Conservation (phyloP, 768 basidiomycete species). For the Phanerodontia chrysosporium region DNA sequence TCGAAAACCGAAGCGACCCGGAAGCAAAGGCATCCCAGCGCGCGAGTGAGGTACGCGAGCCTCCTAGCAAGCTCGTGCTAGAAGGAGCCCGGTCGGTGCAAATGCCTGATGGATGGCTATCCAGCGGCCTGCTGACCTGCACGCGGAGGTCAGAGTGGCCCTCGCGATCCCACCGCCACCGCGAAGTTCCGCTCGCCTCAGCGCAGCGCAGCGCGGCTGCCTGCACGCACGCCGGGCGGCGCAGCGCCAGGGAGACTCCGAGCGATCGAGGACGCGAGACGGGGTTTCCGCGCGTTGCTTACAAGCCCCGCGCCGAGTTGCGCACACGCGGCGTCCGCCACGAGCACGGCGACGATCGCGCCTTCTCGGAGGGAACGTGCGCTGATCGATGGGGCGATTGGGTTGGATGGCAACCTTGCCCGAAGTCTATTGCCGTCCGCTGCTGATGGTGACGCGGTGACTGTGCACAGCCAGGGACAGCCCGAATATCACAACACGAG, state of each 20-base stretch:
- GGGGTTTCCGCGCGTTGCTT: neutral
- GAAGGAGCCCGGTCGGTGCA: neutral
- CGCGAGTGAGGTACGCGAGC: neutral
- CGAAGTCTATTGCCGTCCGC: neutral
- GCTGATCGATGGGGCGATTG: neutral
- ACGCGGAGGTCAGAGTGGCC: neutral
- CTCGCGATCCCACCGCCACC: neutral
- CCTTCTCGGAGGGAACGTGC: neutral
- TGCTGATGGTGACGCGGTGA: neutral
- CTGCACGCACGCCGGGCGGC: neutral
- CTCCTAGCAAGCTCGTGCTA: neutral
- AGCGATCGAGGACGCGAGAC: neutral
- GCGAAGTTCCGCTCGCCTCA: neutral
- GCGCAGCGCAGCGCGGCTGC: neutral
- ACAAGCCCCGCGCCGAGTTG: neutral
- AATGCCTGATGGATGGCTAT: neutral
- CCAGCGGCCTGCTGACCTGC: neutral
- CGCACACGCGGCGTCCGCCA: neutral
- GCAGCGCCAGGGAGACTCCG: neutral
- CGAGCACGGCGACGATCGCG: neutral
- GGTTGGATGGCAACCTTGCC: neutral
- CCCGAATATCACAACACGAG: neutral
- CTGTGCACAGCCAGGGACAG: neutral
- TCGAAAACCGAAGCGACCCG: neutral
- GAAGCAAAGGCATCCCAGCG: neutral